These are phyloP conservation scores for Fraxinus sp. DNA, from an alignment of 305 asterid species.

Conservation along the genomic window DNA sequence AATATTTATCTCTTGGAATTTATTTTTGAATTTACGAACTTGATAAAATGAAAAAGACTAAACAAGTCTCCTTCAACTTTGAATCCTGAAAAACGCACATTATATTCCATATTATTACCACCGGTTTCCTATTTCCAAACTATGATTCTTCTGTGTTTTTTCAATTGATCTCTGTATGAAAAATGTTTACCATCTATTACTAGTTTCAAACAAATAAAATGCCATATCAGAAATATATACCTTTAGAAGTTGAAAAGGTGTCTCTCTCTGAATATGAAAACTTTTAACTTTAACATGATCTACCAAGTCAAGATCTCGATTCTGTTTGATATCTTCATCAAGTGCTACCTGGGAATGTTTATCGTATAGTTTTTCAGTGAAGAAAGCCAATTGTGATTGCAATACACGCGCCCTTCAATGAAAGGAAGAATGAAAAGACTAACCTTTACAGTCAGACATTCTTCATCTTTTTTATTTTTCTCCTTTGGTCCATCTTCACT, in stretches of 20 bases:
- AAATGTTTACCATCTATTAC: neutral
- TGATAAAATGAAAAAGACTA: neutral
- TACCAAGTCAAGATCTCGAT: slow-evolving; percentile 54
- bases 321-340: slow-evolving; percentile 49
- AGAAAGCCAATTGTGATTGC: slow-evolving; percentile 3
- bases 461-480: slow-evolving; percentile 52
- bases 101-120: neutral
- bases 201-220: neutral
- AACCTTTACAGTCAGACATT: slow-evolving; percentile 50
- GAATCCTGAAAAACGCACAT: neutral
- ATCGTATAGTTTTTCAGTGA: slow-evolving; percentile 9
- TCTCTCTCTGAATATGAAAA: slow-evolving; percentile 51
- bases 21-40: neutral
- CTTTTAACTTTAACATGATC: slow-evolving; percentile 55
- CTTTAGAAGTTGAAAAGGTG: slow-evolving; percentile 46
- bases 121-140: neutral
- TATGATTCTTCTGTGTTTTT: neutral
- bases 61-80: neutral
- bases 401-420: neutral
- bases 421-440: slow-evolving; percentile 10
- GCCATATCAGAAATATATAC: slow-evolving; percentile 26
- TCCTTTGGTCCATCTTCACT: slow-evolving; percentile 52
- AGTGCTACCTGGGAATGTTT: slow-evolving; percentile 45
- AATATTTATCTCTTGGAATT: neutral
- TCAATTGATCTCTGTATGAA: neutral